Percentiles rank a stretch among this genome's conserved stretches.
Evolutionary conservation across 345 rosid species (phyloP).

Genomic region (Litchi chinensis): DNA sequence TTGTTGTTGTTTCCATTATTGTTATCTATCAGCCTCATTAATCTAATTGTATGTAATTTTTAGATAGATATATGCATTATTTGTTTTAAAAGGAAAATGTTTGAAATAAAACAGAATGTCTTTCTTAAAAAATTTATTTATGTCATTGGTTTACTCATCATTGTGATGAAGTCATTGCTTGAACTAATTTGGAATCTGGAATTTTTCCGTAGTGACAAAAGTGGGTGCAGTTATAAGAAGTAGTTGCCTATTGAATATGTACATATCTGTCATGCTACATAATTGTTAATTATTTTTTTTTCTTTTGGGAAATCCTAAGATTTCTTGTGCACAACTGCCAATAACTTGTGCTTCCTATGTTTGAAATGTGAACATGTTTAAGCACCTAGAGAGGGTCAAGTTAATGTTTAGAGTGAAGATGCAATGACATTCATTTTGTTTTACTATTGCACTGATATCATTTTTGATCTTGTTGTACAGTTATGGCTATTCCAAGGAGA

Average conservation of each 20-base stretch:
- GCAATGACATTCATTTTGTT: slow-evolving; percentile 15
- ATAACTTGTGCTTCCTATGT: neutral
- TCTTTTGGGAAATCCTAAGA: neutral
- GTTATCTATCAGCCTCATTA: neutral
- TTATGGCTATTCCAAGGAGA: slow-evolving; percentile 96
- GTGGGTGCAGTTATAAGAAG: neutral
- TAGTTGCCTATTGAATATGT: neutral
- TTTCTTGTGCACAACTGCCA: neutral
- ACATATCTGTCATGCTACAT: neutral
- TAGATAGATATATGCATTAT: slow-evolving; percentile 5
- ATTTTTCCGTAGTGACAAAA: neutral
- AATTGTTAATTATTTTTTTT: neutral
- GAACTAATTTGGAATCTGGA: neutral
- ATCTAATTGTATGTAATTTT: neutral
- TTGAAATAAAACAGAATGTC: neutral
- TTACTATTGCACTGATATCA: slow-evolving; percentile 21
- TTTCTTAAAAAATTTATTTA: slow-evolving; percentile 14
- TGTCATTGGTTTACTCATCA: neutral
- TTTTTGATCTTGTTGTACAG: slow-evolving; percentile 44
- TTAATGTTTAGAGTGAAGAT: slow-evolving; percentile 7
- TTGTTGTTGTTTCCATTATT: slow-evolving; percentile 4
- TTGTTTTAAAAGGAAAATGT: neutral
- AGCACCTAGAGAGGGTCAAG: neutral
- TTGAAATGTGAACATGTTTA: neutral
- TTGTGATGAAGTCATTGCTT: neutral